Evolutionary conservation across 2,329 filamentous ascomycete genomes (phyloP).

Genomic region (Alternaria gaisen): DNA sequence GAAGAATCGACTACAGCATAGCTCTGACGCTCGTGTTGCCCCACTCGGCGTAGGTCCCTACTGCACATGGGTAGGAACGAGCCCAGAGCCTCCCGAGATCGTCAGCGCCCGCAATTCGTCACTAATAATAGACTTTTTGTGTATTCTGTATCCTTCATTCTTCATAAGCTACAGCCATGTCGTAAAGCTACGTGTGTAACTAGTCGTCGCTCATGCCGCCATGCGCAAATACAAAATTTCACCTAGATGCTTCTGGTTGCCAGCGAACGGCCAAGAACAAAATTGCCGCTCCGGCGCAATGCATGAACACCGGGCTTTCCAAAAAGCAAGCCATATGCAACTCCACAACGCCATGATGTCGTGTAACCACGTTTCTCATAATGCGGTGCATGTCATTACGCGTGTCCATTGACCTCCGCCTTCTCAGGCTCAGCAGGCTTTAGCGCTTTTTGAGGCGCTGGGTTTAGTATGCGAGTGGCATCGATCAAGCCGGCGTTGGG

Average conservation of each 20-base stretch:
- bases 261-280: conserved; percentile 1
- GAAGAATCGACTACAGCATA: conserved; percentile 23
- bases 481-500: conserved; percentile 82
- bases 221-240: neutral
- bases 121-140: conserved; percentile 39
- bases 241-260: neutral
- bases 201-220: neutral
- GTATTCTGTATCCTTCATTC: conserved; percentile 5
- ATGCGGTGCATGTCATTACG: conserved; percentile 4
- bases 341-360: conserved; percentile 17
- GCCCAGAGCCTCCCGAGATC: conserved; percentile 17
- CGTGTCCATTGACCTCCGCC: conserved; percentile 29
- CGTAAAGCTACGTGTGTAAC: neutral
- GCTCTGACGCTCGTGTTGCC: conserved; percentile 36
- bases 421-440: conserved; percentile 38
- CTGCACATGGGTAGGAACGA: conserved; percentile 27
- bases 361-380: conserved; percentile 18
- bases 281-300: conserved; percentile 11
- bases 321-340: conserved; percentile 13
- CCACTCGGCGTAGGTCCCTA: conserved; percentile 39
- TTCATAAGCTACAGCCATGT: conserved; percentile 4
- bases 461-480: conserved; percentile 75
- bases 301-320: conserved; percentile 12
- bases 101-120: conserved; percentile 35
- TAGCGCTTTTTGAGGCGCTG: conserved; percentile 61